Conservation (phyloP, 2,329 filamentous ascomycete species). For the Ophiocordyceps camponoti-saundersi region DNA sequence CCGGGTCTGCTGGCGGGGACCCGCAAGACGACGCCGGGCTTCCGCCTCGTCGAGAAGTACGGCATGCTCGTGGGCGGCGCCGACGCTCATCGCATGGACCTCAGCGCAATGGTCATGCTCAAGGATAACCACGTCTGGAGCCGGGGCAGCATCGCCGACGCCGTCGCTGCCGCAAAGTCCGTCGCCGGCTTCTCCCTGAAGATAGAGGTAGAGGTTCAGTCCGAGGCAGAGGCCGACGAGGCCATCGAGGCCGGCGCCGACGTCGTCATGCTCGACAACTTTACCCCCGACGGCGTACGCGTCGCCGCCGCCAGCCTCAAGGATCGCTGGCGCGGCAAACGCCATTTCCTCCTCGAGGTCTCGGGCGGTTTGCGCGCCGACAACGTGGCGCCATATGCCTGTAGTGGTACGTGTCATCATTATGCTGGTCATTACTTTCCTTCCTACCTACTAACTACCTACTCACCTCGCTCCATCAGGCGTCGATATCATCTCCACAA, state of each 20-base stretch:
- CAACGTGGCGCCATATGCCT: slow-evolving; percentile 72
- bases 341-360: slow-evolving; percentile 71
- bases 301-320: slow-evolving; percentile 60
- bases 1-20: slow-evolving; percentile 78
- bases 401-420: slow-evolving; percentile 35
- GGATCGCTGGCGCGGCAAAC: slow-evolving; percentile 59
- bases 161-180: slow-evolving; percentile 67
- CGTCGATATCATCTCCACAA: slow-evolving; percentile 91
- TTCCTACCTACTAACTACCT: background rate
- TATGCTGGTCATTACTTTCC: too few relatives aligned
- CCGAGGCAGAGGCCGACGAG: slow-evolving; percentile 74
- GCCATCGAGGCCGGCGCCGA: slow-evolving; percentile 84
- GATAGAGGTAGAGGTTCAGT: slow-evolving; percentile 90
- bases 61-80: slow-evolving; percentile 90
- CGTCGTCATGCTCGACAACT: slow-evolving; percentile 96
- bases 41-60: slow-evolving; percentile 93
- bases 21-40: slow-evolving; percentile 91
- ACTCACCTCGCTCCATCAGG: slow-evolving; percentile 28
- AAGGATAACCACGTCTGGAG: slow-evolving; percentile 99
- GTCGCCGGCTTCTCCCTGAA: slow-evolving; percentile 84
- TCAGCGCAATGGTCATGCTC: slow-evolving; percentile 93
- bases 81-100: slow-evolving; percentile 79
- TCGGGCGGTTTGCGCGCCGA: slow-evolving; percentile 76
- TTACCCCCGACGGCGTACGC: slow-evolving; percentile 62
- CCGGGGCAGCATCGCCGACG: slow-evolving; percentile 68